Conservation (phyloP, 2,329 filamentous ascomycete species). For the Myriosclerotinia curreyana region DNA sequence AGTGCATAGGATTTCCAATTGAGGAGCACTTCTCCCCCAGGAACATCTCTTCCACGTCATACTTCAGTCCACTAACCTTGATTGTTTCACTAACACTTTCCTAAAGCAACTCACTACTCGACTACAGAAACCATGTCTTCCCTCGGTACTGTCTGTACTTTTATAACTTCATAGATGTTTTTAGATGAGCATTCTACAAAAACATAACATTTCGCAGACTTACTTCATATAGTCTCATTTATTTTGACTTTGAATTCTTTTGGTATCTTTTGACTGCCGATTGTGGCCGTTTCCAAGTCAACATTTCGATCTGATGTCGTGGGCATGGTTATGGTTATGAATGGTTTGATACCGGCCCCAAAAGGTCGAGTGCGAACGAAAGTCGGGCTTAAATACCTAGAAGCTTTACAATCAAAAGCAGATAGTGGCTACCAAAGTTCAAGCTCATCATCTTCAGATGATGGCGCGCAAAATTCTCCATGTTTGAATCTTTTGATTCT, state of each 20-base stretch:
- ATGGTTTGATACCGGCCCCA: conserved; percentile 30
- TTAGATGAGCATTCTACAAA: not conserved
- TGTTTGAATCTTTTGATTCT: conserved; percentile 37
- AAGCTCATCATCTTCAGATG: conserved; percentile 31
- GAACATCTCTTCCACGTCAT: conserved; percentile 15
- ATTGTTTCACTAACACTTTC: conserved; percentile 14
- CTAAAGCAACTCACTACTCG: not conserved
- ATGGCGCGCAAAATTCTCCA: conserved; percentile 26
- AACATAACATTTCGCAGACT: not conserved
- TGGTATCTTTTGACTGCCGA: conserved; percentile 11
- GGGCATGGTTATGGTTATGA: conserved; percentile 28
- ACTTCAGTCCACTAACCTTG: conserved; percentile 13
- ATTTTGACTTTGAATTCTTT: too few species aligned
- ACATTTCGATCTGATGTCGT: conserved; percentile 23
- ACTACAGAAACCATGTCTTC: conserved; percentile 21
- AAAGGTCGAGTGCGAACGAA: conserved; percentile 35
- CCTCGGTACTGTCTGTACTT: conserved; percentile 3
- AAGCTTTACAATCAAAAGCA: conserved; percentile 36
- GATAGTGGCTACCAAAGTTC: conserved; percentile 32
- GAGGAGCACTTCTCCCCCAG: conserved; percentile 22
- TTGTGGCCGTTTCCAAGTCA: conserved; percentile 12
- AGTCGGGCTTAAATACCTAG: conserved; percentile 38
- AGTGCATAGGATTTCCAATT: conserved; percentile 17
- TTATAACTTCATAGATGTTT: not conserved
- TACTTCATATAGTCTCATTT: not conserved